phyloP scores from a whole-genome alignment of 345 rosid genomes.

The Laguncularia racemosa region DNA sequence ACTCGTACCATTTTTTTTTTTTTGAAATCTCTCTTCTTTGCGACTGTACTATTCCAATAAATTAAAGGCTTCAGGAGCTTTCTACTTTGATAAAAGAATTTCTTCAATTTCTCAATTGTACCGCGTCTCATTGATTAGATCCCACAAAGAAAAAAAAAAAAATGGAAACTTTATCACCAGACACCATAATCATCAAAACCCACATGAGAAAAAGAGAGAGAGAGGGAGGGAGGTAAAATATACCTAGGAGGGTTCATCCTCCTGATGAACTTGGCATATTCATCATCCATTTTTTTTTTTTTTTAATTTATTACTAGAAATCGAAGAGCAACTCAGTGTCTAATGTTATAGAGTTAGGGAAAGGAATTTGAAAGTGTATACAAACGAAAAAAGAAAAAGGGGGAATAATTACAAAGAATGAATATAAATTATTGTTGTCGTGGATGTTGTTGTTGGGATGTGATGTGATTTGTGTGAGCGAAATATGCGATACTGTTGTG shows the following conservation, averaged over 20 bases:
- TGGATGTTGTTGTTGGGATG: no score
- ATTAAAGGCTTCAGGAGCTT: no score
- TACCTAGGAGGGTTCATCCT: conserved; percentile 49
- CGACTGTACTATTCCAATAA: no score
- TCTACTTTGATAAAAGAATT: no score
- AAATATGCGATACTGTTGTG: no score
- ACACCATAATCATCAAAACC: background rate
- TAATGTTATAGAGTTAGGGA: background rate
- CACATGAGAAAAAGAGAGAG: background rate
- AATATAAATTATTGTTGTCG: background rate
- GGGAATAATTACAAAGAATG: background rate
- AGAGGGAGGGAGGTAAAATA: background rate
- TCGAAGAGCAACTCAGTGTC: background rate
- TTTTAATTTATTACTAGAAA: no score
- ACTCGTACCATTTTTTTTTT: no score
- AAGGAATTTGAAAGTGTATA: background rate
- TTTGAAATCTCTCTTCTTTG: no score
- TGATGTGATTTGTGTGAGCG: no score
- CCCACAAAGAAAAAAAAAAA: background rate
- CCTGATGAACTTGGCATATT: conserved; percentile 39
- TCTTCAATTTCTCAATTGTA: no score
- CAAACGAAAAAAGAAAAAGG: background rate
- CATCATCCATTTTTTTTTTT: conserved; percentile 39
- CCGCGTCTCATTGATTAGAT: no score
- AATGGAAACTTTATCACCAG: background rate